Percentiles rank a stretch among this genome's conserved stretches.
Evolutionary conservation across 2,329 filamentous ascomycete species (phyloP).

Genomic region (Fusarium tanahbumbuense): DNA sequence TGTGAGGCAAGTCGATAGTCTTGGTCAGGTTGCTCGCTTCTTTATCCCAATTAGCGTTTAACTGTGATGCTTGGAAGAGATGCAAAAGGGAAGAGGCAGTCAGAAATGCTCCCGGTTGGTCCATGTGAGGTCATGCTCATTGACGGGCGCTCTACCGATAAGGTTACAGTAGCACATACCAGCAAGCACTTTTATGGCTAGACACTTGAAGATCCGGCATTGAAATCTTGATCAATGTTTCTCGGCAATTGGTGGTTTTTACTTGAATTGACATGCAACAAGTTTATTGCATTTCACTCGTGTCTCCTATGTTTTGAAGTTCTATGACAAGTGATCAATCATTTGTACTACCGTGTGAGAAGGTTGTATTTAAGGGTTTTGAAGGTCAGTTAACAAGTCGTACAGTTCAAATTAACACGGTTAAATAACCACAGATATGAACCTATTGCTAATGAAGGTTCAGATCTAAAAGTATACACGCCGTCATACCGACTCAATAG

Average conservation of each 20-base stretch:
- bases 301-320: neutral
- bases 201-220: conserved; percentile 19
- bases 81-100: conserved; percentile 19
- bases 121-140: conserved; percentile 6
- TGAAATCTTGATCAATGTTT: neutral
- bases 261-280: neutral
- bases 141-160: conserved; percentile 23
- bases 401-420: too few species aligned
- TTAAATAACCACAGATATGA: too few species aligned
- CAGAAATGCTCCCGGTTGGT: conserved; percentile 22
- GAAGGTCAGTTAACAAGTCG: neutral
- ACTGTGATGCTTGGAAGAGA: neutral
- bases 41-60: conserved; percentile 27
- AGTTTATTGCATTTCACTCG: neutral
- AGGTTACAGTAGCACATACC: conserved; percentile 36
- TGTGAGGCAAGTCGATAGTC: conserved; percentile 16
- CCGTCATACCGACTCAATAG: too few species aligned
- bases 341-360: neutral
- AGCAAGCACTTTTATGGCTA: conserved; percentile 14
- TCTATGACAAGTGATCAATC: neutral
- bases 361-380: neutral
- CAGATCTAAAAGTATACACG: too few species aligned
- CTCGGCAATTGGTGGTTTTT: conserved; percentile 1
- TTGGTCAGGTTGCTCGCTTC: conserved; percentile 34
- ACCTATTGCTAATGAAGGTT: too few species aligned